Evolutionary conservation across 192 early-diverging fungal genomes (phyloP).

Genomic region (Coemansia sp.): DNA sequence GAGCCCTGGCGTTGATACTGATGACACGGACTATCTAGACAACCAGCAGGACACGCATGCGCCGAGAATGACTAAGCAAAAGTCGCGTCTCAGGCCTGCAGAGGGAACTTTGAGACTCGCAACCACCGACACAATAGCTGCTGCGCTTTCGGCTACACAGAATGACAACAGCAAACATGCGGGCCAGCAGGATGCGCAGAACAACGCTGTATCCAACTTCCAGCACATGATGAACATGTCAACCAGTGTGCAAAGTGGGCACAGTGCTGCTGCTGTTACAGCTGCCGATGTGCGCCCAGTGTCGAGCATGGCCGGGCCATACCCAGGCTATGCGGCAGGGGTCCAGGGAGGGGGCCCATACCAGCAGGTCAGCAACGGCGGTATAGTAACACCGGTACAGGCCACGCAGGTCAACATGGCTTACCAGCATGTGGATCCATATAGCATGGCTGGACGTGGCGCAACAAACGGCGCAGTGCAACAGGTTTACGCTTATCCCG

Average conservation of each 20-base stretch:
- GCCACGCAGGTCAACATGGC: slow-evolving; percentile 5
- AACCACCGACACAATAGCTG: neutral
- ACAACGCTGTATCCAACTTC: slow-evolving; percentile 31
- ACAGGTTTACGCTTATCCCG: slow-evolving; percentile 11
- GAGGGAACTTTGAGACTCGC: neutral
- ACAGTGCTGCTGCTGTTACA: neutral
- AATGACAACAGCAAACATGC: neutral
- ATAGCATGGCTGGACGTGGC: neutral
- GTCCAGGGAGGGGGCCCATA: neutral
- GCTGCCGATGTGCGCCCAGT: slow-evolving; percentile 4
- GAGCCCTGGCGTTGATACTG: slow-evolving; percentile 13
- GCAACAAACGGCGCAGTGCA: neutral
- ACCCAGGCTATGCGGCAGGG: neutral
- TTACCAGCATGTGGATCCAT: slow-evolving; percentile 2
- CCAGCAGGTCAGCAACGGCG: slow-evolving; percentile 1
- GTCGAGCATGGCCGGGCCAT: neutral
- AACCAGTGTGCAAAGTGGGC: neutral
- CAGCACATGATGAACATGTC: slow-evolving; percentile 40
- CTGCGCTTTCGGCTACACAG: neutral
- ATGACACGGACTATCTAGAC: neutral
- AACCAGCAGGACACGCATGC: slow-evolving; percentile 20
- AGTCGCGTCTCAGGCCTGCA: slow-evolving; percentile 31
- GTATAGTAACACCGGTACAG: slow-evolving; percentile 2
- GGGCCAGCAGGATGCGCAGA: slow-evolving; percentile 13
- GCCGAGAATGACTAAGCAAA: slow-evolving; percentile 26